Evolutionary conservation across 257 asterid genomes (phyloP), one percentile per base, ranked within the genome.

Genomic region (Fraxinus quadrangulata): DNA sequence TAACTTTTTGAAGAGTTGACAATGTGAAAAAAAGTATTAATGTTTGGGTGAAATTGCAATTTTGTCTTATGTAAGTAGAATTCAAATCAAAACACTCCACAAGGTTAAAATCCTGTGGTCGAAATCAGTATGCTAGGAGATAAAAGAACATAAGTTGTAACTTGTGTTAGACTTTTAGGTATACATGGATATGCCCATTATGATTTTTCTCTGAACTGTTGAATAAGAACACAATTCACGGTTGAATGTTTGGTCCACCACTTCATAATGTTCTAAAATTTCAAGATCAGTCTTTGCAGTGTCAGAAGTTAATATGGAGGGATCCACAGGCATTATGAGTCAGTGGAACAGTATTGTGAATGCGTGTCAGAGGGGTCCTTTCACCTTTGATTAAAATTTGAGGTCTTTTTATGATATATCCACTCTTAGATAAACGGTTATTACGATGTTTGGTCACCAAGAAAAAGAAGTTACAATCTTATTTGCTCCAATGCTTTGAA

Each of bases 11-110:
- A 26, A 61, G 13, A 39, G 45, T 37, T 39, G 13, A 40, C 36
- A 47, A 17, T 65, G 21, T 40, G 47, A 63, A 24, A 28, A 74
- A 33, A 71, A 73, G 54, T 72, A 42, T n/a, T 21, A 70, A 16
- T 65, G 73, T 75, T 63, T 67, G 12, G 10, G 40, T 34, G 37
- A 36, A 11, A 30, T 14, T 54, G 16, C 33, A 30, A 26, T 73
- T 74, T 21, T 21, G 17, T 45, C 56, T 67, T 65, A 16, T 39
- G 70, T 2, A 68, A 11, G 21, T 33, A 12, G 54, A 45, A 45
- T 45, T 2, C 6, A 45, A 45, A 45, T 45, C 54, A 45, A 45
- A 45, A 45, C 54, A 45, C 19, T 45, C 19, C 54, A 45, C 19
- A 45, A 45, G 19, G 19, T 45, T 42, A 40, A 40, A 40, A 2